Evolutionary conservation across 352 stramenopile genomes (phyloP).

Genomic region (Phytopythium sindhum): DNA sequence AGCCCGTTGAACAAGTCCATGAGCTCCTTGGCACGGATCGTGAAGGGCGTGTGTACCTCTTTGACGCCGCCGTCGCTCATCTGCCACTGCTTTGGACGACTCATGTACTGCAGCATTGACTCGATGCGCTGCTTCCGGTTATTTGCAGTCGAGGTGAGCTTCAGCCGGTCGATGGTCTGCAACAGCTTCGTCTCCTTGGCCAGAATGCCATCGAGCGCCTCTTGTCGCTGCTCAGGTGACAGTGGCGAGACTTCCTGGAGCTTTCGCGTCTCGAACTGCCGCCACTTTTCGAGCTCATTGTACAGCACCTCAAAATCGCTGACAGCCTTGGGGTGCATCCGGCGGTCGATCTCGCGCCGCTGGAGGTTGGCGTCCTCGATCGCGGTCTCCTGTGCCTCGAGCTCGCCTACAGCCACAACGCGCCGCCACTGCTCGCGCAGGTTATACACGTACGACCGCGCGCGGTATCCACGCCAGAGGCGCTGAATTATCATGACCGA

Average conservation of each 20-base stretch:
- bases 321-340: slow-evolving; percentile 85
- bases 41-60: slow-evolving; percentile 89
- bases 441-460: slow-evolving; percentile 43
- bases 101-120: slow-evolving; percentile 88
- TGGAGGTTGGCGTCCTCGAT: slow-evolving; percentile 47
- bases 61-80: slow-evolving; percentile 88
- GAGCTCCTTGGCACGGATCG: slow-evolving; percentile 86
- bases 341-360: slow-evolving; percentile 73
- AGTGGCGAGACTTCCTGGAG: slow-evolving; percentile 42
- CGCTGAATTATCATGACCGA: slow-evolving; percentile 82
- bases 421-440: slow-evolving; percentile 39
- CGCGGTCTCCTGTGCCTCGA: slow-evolving; percentile 50
- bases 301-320: slow-evolving; percentile 91
- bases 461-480: slow-evolving; percentile 85
- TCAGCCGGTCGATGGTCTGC: slow-evolving; percentile 89
- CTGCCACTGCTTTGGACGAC: slow-evolving; percentile 89
- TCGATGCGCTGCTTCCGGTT: slow-evolving; percentile 86
- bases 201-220: slow-evolving; percentile 56
- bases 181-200: slow-evolving; percentile 83
- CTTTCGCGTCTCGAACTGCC: slow-evolving; percentile 82
- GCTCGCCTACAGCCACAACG: slow-evolving; percentile 22
- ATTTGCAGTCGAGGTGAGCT: slow-evolving; percentile 69
- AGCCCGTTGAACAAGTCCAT: slow-evolving; percentile 85
- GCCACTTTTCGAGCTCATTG: slow-evolving; percentile 93
- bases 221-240: slow-evolving; percentile 25